phyloP scores from a whole-genome alignment of 768 basidiomycete genomes.

The Naganishia friedmannii region DNA sequence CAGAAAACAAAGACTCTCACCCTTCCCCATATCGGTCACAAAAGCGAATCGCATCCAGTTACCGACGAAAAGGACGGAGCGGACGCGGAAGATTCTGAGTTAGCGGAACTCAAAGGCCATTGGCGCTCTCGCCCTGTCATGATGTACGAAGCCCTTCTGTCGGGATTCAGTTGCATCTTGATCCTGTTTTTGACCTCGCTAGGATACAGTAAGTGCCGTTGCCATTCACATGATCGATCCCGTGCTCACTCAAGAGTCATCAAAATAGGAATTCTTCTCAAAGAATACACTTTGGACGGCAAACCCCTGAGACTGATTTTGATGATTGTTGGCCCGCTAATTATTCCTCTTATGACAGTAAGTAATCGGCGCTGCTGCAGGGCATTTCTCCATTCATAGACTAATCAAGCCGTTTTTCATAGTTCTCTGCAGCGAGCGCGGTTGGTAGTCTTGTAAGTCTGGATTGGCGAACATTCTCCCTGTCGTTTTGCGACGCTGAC shows the following conservation, averaged over 20 bases:
- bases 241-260: not conserved
- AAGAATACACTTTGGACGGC: slow-evolving; percentile 69
- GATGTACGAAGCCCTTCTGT: slow-evolving; percentile 46
- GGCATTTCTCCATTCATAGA: not conserved
- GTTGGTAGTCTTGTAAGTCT: slow-evolving; percentile 3
- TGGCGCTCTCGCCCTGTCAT: slow-evolving; percentile 36
- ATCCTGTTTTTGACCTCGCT: slow-evolving; percentile 36
- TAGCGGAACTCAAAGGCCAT: not conserved
- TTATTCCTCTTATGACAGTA: slow-evolving; percentile 1
- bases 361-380: not conserved
- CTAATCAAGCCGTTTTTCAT: not conserved
- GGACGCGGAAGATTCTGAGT: not conserved
- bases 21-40: no score
- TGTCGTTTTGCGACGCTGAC: not conserved
- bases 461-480: not conserved
- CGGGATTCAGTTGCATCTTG: slow-evolving; percentile 43
- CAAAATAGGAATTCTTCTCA: slow-evolving; percentile 58
- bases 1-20: no score
- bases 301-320: slow-evolving; percentile 66
- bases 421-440: not conserved
- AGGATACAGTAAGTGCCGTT: slow-evolving; percentile 54
- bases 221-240: slow-evolving; percentile 55
- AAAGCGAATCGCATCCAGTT: slow-evolving; percentile 15
- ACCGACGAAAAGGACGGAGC: no score
- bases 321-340: slow-evolving; percentile 63